Conservation (phyloP, 1,139 yeast species). For the Torulaspora globosa region DNA sequence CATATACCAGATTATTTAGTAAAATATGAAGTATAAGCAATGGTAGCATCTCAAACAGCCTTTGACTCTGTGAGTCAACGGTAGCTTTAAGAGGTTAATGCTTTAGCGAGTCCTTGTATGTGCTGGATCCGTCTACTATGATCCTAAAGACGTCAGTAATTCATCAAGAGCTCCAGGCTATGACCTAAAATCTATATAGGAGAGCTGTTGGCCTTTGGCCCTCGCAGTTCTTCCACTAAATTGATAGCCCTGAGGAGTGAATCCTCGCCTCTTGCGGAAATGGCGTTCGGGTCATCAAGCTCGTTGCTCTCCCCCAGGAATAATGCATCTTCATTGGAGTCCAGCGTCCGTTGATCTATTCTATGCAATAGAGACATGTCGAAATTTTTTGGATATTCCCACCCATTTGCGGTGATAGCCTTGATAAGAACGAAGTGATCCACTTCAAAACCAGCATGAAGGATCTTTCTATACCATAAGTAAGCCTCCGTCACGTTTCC, state of each 20-base stretch:
- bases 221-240: slow-evolving; percentile 3
- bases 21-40: background rate
- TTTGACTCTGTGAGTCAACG: background rate
- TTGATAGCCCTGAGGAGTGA: slow-evolving; percentile 8
- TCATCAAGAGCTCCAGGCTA: background rate
- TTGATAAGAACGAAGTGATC: slow-evolving; percentile 23
- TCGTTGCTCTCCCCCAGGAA: slow-evolving; percentile 10
- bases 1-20: background rate
- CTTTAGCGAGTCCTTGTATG: background rate
- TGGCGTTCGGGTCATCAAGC: slow-evolving; percentile 1
- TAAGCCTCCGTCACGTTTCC: slow-evolving; percentile 24
- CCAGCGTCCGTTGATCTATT: slow-evolving; percentile 3
- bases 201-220: background rate
- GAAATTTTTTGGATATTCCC: slow-evolving; percentile 28
- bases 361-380: slow-evolving; percentile 13
- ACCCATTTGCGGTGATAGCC: slow-evolving; percentile 19
- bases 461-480: slow-evolving; percentile 31
- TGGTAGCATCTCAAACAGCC: background rate
- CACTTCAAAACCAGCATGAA: slow-evolving; percentile 23
- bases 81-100: too few relatives aligned
- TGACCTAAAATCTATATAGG: background rate
- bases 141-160: background rate
- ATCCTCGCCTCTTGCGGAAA: background rate
- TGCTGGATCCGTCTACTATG: background rate
- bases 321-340: slow-evolving; percentile 7